Percentiles rank a stretch among this genome's conserved stretches.
phyloP scores from a whole-genome alignment of 2,329 filamentous ascomycete genomes.

The Incumbomyces delicatus region DNA sequence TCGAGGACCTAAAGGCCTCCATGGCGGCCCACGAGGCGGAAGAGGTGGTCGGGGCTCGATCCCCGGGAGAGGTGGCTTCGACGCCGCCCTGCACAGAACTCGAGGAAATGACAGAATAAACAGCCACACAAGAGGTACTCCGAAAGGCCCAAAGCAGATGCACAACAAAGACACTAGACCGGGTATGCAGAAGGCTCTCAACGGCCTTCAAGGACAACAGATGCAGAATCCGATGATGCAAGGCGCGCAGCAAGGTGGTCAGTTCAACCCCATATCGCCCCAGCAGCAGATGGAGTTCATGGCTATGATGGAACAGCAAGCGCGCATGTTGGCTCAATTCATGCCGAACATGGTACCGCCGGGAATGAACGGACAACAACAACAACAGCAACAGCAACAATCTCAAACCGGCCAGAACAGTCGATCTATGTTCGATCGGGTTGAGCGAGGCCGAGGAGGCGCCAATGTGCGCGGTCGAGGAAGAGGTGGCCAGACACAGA shows the following conservation, averaged over 20 bases:
- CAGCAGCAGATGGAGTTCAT: constrained; percentile 66
- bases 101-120: constrained; percentile 76
- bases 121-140: constrained; percentile 58
- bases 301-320: constrained; percentile 75
- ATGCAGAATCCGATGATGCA: constrained; percentile 37
- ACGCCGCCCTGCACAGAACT: constrained; percentile 71
- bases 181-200: constrained; percentile 38
- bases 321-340: constrained; percentile 71
- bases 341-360: constrained; percentile 47
- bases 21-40: constrained; percentile 58
- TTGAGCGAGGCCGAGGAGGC: constrained; percentile 33
- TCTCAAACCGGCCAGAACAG: constrained; percentile 27
- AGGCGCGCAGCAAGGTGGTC: constrained; percentile 26
- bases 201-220: constrained; percentile 27
- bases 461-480: constrained; percentile 12
- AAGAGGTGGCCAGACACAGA: constrained; percentile 12
- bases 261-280: constrained; percentile 23
- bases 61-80: constrained; percentile 55
- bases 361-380: constrained; percentile 44
- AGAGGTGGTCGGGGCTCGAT: constrained; percentile 75
- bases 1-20: constrained; percentile 91
- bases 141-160: constrained; percentile 59
- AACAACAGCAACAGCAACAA: constrained; percentile 31
- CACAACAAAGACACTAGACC: constrained; percentile 33
- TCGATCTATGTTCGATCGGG: constrained; percentile 65